Conservation (phyloP, 1,284 basidiomycete species). For the Phellinidium pouzarii region DNA sequence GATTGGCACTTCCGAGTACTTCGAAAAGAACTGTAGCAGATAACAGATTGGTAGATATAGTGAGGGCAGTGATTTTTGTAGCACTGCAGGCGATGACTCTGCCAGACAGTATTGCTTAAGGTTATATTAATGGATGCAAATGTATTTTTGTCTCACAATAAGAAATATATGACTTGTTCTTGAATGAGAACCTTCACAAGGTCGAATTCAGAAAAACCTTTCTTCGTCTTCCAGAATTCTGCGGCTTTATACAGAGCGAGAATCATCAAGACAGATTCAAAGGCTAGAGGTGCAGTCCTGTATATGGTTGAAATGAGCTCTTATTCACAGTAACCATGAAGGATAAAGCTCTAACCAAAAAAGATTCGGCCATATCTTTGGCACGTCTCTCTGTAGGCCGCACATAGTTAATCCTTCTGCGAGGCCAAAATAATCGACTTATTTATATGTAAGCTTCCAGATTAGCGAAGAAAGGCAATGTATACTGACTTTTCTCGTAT, state of each 20-base stretch:
- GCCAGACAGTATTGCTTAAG: too few species aligned
- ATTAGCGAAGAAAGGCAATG: neutral
- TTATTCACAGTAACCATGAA: too few species aligned
- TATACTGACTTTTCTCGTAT: neutral
- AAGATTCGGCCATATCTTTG: neutral
- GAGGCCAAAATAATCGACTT: neutral
- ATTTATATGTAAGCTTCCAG: neutral
- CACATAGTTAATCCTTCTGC: too few species aligned
- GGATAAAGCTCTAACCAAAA: neutral
- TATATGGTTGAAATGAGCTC: neutral
- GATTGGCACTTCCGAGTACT: neutral
- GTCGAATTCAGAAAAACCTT: neutral
- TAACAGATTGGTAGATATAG: neutral
- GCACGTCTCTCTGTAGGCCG: too few species aligned
- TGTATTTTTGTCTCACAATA: too few species aligned
- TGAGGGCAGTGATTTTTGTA: neutral
- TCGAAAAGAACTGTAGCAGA: neutral
- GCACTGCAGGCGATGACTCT: neutral
- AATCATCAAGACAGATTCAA: neutral
- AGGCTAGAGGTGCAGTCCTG: constrained; percentile 6
- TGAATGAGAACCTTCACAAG: neutral
- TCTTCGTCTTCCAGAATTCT: neutral
- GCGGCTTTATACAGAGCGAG: constrained; percentile 4
- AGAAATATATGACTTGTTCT: constrained; percentile 3
- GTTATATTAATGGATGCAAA: too few species aligned